Base-by-base conservation (phyloP, 805 yeast genomes). In the Starmerella gropengiesseri region DNA sequence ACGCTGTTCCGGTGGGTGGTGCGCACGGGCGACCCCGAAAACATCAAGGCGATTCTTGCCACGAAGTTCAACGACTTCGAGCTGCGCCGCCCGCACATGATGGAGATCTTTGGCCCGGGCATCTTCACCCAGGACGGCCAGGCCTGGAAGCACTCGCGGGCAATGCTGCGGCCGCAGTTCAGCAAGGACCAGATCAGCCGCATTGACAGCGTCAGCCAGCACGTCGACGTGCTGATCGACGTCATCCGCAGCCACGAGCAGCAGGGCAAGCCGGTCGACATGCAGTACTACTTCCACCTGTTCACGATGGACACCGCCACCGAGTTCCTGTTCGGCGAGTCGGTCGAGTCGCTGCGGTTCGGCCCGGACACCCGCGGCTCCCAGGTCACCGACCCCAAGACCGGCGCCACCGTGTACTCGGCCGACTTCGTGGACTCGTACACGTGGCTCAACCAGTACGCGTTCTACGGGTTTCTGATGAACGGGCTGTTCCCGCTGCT, bases 151-250 rank as follows among this genome's bases (percentile, higher is more conserved):
- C 65, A 62, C 41, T 57, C 64, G 21, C 51, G 66, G 16, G 57
- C 60, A 5, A 44, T 62, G 55, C 52, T 62, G 36, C 54, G 65
- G 26, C 66, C 66, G 8, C 63, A 60, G 48, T 62, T 62, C 49
- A 41, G 55, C 31, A 49, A 59, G 5, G 58, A 56, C 29, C 63
- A 60, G 51, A 55, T 61, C 18, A 49, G 57, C 18, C 59, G 57
- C 22, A 49, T 60, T 1, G 50, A 47, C 13, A 41, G 45, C 36
- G 43, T 62, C 14, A 51, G 53, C 17, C 39, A 23, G 17, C 65
- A 62, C 48, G 52, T 53, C n/a, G 50, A 48, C 29, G 46, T 34
- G 16, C 43, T 61, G 27, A 22, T 56, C 13, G 34, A 25, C 11
- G 32, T 27, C 16, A 45, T 33, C 26, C 27, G 26, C 42, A 14